Evolutionary conservation across 306 rosid genomes (phyloP), one percentile per base, ranked within the genome.

Genomic region (Cucumis cinereus): DNA sequence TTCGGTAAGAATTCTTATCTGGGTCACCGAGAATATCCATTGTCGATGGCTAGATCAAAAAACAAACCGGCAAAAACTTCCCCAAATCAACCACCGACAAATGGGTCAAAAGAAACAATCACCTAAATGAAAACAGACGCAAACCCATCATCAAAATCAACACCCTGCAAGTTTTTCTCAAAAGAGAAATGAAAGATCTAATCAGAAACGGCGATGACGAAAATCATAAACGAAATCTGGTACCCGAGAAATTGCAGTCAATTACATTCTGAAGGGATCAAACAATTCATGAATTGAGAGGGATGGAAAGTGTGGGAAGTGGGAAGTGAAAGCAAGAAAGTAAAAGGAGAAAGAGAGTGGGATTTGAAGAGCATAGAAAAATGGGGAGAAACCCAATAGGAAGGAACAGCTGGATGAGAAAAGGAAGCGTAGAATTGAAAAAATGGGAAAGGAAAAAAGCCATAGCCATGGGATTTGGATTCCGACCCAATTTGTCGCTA

Each of bases 21-120:
- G 88, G 75, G 77, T 92, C 97, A 26, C 59, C 69, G 54, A 85
- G 87, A 79, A 83, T 87, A 49, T 94, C 96, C 99, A 89, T 92
- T 77, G 84, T 54, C 24, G 56, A 81, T 38, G 43, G 43, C 66
- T 12, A 77, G 45, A 13, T 30, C 74, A 24, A 52, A 35, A 47
- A 53, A 20, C n/a, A 73, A 73, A 57, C 8, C 28, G 8, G 30
- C 75, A 8, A 75, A 45, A 56, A 43, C 69, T 28, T 40, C 10
- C 35, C 73, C 52, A 68, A 68, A 68, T 30, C 73, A 47, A 50
- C 62, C 67, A 61, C 72, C 52, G 52, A 43, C 49, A 43, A 43
- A 5, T 45, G 52, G 52, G 52, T 45, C 52, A 45, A 45, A 45
- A 45, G 52, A 45, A 45, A 45, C 52, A 71, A 28, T 75, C 66